Evolutionary conservation across 208 protist species (phyloP), one percentile per base, ranked within the genome.

Genomic region (Leptomonas seymouri): DNA sequence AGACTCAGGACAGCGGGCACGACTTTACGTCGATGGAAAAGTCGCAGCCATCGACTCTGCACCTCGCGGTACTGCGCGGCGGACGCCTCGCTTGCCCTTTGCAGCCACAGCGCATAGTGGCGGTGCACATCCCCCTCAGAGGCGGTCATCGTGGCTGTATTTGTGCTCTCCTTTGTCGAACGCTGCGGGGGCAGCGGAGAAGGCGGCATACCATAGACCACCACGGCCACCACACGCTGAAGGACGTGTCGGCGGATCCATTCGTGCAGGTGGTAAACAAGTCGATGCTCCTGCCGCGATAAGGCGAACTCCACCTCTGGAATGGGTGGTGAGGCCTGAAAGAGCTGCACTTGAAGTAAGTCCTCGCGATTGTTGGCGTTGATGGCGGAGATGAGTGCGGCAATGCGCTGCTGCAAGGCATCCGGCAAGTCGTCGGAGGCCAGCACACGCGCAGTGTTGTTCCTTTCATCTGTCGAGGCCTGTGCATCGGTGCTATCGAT

Each of bases 291-390:
- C 30, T 68, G 72, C 39, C 80, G 76, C 28, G 74, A 79, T 20
- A 83, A 60, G 21, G 80, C 85, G 63, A 92, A 91, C 66, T 91
- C 82, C 0, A 93, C 90, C 70, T 96, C 87, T 0, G 83, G 81
- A 28, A 90, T 66, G 4, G 86, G 78, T 21, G 54, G 71, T 3
- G 80, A 78, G 60, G 91, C 88, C 80, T 94, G 91, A 36, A 89
- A 67, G 16, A 94, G 68, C 44, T 91, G 87, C 31, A 71, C 21
- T 42, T 74, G 63, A 31, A 96, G 63, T 18, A 93, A 58, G 27
- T 67, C 67, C 62, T 84, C 85, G 3, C 71, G 53, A 21, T n/a
- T 63, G 6, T 75, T 70, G 1, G 55, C 72, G 59, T 93, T 93
- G 67, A 96, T 89, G 31, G 49, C 48, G 0, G 55, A 15, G 15